Evolutionary conservation across 2,329 filamentous ascomycete genomes (phyloP).

Genomic region (Beauveria australis): DNA sequence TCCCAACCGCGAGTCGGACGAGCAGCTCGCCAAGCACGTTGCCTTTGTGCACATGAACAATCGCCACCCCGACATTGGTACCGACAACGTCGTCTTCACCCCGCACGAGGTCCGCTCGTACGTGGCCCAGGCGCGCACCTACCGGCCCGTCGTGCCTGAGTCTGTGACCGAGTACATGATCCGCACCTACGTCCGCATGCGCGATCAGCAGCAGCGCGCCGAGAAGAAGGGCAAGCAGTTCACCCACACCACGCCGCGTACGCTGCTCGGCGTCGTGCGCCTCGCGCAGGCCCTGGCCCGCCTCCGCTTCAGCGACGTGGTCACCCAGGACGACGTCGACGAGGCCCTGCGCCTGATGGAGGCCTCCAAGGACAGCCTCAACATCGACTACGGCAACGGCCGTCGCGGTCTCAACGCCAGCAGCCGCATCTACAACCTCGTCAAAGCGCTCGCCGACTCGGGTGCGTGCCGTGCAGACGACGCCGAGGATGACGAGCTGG

Average conservation of each 20-base stretch:
- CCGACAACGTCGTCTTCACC: constrained; percentile 64
- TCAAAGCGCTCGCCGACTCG: constrained; percentile 77
- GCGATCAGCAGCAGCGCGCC: constrained; percentile 83
- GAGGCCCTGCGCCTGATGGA: constrained; percentile 87
- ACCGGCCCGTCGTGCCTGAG: constrained; percentile 77
- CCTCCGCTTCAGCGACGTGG: constrained; percentile 76
- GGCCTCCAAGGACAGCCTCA: constrained; percentile 85
- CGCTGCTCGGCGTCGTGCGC: constrained; percentile 84
- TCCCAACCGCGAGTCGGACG: constrained; percentile 79
- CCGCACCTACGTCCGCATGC: constrained; percentile 90
- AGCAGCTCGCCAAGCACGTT: constrained; percentile 91
- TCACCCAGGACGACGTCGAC: constrained; percentile 88
- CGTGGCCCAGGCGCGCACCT: constrained; percentile 85
- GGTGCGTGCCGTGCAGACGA: constrained; percentile 75
- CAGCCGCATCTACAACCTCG: constrained; percentile 90
- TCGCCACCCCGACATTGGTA: constrained; percentile 69
- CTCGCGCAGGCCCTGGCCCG: constrained; percentile 89
- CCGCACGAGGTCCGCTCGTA: constrained; percentile 94
- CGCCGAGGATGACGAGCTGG: constrained; percentile 41
- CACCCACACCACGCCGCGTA: constrained; percentile 88
- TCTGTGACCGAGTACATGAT: constrained; percentile 92
- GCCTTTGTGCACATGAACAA: constrained; percentile 96
- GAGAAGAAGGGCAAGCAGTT: constrained; percentile 90
- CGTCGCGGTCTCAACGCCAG: constrained; percentile 68
- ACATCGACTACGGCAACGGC: constrained; percentile 55